These are phyloP conservation scores for Leishmania martiniquensis DNA, from an alignment of 208 protist genomes.

Conservation along the genomic window DNA sequence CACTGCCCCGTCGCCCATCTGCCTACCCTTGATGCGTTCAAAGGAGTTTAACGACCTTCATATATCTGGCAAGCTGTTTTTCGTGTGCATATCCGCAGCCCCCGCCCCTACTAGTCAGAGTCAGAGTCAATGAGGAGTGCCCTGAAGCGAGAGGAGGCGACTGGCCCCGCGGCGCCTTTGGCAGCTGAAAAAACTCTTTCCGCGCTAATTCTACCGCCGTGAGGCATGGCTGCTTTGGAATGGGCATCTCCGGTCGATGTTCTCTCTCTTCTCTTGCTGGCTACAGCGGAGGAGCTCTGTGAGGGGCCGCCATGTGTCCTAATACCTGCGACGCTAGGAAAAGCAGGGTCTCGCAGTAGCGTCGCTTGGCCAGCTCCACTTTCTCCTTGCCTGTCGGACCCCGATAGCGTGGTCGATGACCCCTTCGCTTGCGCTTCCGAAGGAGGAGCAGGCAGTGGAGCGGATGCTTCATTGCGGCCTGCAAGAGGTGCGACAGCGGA, in stretches of 20 bases:
- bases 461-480: not conserved
- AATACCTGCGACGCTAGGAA: not conserved
- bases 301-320: not conserved
- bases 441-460: slow-evolving; percentile 6
- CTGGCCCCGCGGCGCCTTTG: not conserved
- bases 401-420: not conserved
- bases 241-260: not conserved
- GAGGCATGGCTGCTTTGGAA: not conserved
- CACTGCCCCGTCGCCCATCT: not conserved
- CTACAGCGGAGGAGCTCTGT: slow-evolving; percentile 8
- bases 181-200: not conserved
- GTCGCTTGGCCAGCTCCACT: not conserved
- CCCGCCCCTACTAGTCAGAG: slow-evolving; percentile 44
- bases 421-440: not conserved
- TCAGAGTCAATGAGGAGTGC: slow-evolving; percentile 32
- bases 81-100: not conserved
- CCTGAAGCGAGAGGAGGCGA: slow-evolving; percentile 18
- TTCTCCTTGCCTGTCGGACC: not conserved
- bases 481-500: not conserved
- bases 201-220: not conserved
- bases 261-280: not conserved
- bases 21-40: not conserved
- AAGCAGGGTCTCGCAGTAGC: not conserved
- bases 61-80: not conserved
- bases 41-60: not conserved